Conservation (phyloP, 176 grass and related monocot genomes). For the Alopecurus myosuroides region DNA sequence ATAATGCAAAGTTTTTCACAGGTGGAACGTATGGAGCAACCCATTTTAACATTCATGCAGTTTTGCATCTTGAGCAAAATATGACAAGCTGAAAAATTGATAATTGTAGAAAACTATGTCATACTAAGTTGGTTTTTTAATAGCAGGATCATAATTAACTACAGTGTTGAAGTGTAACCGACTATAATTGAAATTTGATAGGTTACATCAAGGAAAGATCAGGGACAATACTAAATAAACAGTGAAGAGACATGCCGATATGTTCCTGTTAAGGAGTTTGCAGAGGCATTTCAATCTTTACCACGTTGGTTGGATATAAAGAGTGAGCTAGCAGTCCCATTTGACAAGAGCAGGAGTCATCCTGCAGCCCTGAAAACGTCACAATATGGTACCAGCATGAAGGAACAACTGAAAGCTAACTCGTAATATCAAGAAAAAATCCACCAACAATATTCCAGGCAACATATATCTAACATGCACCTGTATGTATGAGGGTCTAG, state of each 20-base stretch:
- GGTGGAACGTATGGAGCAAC: not conserved
- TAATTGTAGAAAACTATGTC: not conserved
- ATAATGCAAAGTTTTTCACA: not conserved
- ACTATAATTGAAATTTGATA: conserved; percentile 10
- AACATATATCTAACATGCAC: too few species aligned
- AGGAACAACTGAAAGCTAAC: conserved; percentile 64
- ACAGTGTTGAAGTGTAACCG: not conserved
- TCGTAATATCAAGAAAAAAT: too few species aligned
- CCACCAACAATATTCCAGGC: too few species aligned
- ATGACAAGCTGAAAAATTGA: not conserved
- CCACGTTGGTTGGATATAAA: conserved; percentile 41
- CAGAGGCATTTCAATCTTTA: conserved; percentile 72
- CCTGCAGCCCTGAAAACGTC: conserved; percentile 54
- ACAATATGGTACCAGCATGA: conserved; percentile 57
- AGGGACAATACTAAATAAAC: conserved; percentile 65
- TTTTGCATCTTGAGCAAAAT: not conserved
- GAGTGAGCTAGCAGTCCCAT: conserved; percentile 51
- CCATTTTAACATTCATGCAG: not conserved
- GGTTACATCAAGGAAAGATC: conserved; percentile 88
- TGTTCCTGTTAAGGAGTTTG: conserved; percentile 58
- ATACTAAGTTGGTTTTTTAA: not conserved
- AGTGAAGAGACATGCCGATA: conserved; percentile 54
- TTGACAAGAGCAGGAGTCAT: conserved; percentile 60
- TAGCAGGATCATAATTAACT: not conserved
- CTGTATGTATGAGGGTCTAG: too few species aligned